Evolutionary conservation across 1,284 basidiomycete species (phyloP).

Genomic region (Apiotrichum domesticum): DNA sequence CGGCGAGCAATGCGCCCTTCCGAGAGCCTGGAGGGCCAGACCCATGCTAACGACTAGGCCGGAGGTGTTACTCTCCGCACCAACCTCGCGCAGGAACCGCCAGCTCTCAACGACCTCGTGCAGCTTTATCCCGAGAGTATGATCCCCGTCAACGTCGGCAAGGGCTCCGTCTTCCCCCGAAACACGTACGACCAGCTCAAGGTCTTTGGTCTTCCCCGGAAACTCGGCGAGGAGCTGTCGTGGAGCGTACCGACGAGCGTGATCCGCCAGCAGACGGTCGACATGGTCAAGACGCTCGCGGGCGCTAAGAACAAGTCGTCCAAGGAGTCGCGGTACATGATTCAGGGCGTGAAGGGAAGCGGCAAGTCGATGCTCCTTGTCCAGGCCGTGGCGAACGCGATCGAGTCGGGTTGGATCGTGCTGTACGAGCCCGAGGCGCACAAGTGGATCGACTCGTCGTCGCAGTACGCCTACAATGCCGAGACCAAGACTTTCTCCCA

Average conservation of each 20-base stretch:
- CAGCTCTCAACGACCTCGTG: slow-evolving; percentile 30
- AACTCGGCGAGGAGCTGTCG: slow-evolving; percentile 36
- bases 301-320: slow-evolving; percentile 13
- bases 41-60: slow-evolving; percentile 1
- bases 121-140: slow-evolving; percentile 28
- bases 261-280: slow-evolving; percentile 38
- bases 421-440: slow-evolving; percentile 76
- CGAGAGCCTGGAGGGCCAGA: not conserved
- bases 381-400: slow-evolving; percentile 70
- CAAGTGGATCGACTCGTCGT: slow-evolving; percentile 71
- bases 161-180: slow-evolving; percentile 28
- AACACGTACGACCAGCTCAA: slow-evolving; percentile 28
- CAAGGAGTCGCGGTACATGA: slow-evolving; percentile 7
- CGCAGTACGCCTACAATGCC: slow-evolving; percentile 66
- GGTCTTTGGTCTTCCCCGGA: slow-evolving; percentile 36
- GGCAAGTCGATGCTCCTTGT: slow-evolving; percentile 80
- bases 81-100: slow-evolving; percentile 19
- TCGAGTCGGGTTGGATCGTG: slow-evolving; percentile 70
- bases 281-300: slow-evolving; percentile 31
- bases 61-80: slow-evolving; percentile 22
- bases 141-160: slow-evolving; percentile 26
- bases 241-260: slow-evolving; percentile 30
- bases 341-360: slow-evolving; percentile 62
- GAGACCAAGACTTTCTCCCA: slow-evolving; percentile 74
- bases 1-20: too few relatives aligned